Evolutionary conservation across 108 stramenopile genomes (phyloP).

Genomic region (Skeletonema menzelii): DNA sequence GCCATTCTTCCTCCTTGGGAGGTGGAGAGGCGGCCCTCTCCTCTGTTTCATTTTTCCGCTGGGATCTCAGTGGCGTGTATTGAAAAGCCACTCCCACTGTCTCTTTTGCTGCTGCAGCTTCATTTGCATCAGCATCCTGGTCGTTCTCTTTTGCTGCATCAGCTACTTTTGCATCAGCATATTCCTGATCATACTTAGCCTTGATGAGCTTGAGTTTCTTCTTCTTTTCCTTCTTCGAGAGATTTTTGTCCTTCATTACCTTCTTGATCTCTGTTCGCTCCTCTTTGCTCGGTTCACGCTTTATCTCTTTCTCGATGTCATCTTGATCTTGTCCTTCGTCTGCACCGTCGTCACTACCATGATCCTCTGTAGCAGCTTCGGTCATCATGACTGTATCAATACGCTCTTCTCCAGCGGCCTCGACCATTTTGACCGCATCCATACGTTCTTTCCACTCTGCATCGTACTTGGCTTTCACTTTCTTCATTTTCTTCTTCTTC

Average conservation of each 20-base stretch:
- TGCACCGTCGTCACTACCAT: neutral
- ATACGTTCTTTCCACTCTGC: neutral
- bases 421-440: neutral
- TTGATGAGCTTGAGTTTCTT: neutral
- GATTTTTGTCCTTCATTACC: neutral
- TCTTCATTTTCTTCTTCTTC: slow-evolving; percentile 3
- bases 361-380: neutral
- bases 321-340: neutral
- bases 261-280: neutral
- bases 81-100: neutral
- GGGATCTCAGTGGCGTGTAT: neutral
- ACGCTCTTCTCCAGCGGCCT: neutral
- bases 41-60: neutral
- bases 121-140: neutral
- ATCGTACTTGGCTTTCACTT: slow-evolving; percentile 11
- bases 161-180: neutral
- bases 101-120: neutral
- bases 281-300: neutral
- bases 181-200: neutral
- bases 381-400: neutral
- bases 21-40: neutral
- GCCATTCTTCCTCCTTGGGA: neutral
- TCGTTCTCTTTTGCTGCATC: neutral
- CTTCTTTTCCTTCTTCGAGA: neutral
- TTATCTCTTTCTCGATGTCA: neutral